Evolutionary conservation across 2,329 filamentous ascomycete genomes (phyloP).

Genomic region (Epichloe festucae): DNA sequence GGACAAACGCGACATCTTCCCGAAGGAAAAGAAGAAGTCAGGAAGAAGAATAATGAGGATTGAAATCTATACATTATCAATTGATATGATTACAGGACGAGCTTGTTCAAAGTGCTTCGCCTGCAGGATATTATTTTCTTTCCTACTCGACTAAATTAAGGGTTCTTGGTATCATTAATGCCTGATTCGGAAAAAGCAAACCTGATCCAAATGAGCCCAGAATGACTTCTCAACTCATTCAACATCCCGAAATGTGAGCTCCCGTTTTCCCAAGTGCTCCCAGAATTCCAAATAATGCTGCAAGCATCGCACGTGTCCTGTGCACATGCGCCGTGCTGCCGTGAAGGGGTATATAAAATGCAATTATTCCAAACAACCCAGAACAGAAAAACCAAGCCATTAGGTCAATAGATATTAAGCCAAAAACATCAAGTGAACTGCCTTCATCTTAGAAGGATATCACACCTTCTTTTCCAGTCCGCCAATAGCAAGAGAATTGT

Average conservation of each 20-base stretch:
- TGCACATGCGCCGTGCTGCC: background rate
- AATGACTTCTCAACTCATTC: no score
- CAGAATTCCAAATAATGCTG: background rate
- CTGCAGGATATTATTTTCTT: background rate
- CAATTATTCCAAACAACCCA: background rate
- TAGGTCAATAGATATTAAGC: background rate
- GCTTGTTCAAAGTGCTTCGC: background rate
- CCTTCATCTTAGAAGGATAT: background rate
- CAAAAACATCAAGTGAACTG: background rate
- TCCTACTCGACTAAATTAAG: background rate
- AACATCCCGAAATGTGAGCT: no score
- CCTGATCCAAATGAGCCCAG: no score
- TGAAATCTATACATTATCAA: no score
- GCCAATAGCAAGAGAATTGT: no score
- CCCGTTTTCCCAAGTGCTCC: background rate
- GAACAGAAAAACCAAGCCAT: background rate
- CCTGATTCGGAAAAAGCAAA: background rate
- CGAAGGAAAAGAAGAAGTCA: no score
- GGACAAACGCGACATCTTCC: no score
- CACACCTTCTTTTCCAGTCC: background rate
- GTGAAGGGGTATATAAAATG: background rate
- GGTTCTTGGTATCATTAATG: background rate
- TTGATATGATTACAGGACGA: no score
- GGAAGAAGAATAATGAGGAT: no score
- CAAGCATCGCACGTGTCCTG: no score